Evolutionary conservation across 2,329 filamentous ascomycete species (phyloP).

Genomic region (Colletotrichum salicis): DNA sequence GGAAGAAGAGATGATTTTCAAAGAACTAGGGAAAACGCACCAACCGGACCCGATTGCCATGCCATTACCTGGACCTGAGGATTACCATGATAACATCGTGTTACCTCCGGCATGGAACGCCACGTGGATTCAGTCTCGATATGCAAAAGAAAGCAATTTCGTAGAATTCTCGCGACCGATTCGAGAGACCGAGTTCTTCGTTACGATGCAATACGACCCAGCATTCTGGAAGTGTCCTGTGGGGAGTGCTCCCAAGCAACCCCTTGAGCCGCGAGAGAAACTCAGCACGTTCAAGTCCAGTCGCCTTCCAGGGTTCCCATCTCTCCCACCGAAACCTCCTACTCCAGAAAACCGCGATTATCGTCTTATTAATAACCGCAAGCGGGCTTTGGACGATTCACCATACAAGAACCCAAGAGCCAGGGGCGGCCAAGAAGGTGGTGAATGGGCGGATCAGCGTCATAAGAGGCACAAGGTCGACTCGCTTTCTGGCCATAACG

Average conservation of each 20-base stretch:
- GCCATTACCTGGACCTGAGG: conserved; percentile 49
- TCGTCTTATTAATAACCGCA: conserved; percentile 14
- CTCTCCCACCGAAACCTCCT: conserved; percentile 28
- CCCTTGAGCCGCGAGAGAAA: conserved; percentile 18
- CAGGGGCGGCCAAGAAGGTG: not conserved
- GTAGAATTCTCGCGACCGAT: conserved; percentile 56
- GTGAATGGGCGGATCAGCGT: conserved; percentile 5
- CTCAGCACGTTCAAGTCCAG: conserved; percentile 23
- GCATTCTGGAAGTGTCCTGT: conserved; percentile 47
- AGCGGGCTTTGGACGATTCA: conserved; percentile 29
- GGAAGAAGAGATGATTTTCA: conserved; percentile 52
- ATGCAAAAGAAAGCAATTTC: conserved; percentile 54
- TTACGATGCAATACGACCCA: conserved; percentile 54
- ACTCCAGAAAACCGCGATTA: conserved; percentile 24
- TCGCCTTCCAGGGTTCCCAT: conserved; percentile 28
- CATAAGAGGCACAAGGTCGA: conserved; percentile 27
- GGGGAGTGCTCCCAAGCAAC: not conserved
- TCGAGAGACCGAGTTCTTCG: conserved; percentile 53
- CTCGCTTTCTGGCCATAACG: not conserved
- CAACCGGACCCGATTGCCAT: conserved; percentile 59
- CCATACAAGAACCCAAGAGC: not conserved
- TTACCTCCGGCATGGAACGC: conserved; percentile 57
- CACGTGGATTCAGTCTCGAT: conserved; percentile 56
- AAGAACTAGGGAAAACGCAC: conserved; percentile 45
- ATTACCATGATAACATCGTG: conserved; percentile 57